These are phyloP conservation scores for Epichloe aotearoae DNA, from an alignment of 2,329 filamentous ascomycete genomes.

Conservation along the genomic window DNA sequence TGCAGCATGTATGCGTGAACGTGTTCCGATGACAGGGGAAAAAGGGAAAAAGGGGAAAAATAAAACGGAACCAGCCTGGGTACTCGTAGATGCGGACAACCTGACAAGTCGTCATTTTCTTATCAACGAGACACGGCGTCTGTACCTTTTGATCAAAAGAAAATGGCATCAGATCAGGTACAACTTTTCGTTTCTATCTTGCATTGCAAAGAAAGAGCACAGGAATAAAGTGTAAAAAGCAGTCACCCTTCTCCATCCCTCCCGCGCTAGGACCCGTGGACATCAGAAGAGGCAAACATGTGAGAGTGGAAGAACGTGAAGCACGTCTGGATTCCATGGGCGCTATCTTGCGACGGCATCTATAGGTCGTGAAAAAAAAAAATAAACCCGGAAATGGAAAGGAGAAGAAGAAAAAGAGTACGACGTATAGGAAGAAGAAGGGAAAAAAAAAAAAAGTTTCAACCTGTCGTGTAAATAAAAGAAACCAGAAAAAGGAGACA, in stretches of 20 bases:
- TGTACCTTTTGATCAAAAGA: neutral
- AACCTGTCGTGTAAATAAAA: neutral
- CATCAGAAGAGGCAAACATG: neutral
- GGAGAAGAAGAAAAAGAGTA: neutral
- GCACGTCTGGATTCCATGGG: constrained; percentile 9
- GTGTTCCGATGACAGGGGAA: neutral
- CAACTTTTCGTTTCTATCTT: too few relatives aligned
- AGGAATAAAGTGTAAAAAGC: too few relatives aligned
- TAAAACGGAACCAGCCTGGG: neutral
- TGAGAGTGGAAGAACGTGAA: constrained; percentile 2
- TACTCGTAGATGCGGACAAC: neutral
- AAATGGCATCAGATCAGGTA: neutral
- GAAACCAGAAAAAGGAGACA: neutral
- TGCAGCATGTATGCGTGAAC: neutral
- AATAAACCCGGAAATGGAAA: neutral
- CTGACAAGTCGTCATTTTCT: too few relatives aligned
- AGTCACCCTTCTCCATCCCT: neutral
- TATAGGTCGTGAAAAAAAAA: constrained; percentile 17
- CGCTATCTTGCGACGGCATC: constrained; percentile 19
- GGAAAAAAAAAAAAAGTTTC: constrained; percentile 17
- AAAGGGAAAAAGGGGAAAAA: neutral
- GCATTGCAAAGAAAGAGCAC: neutral
- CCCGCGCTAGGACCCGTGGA: neutral
- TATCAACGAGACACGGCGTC: too few relatives aligned
- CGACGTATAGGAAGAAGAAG: constrained; percentile 7